Base-by-base conservation (phyloP, 495 filamentous ascomycete species). In the Pyronema omphalodes region DNA sequence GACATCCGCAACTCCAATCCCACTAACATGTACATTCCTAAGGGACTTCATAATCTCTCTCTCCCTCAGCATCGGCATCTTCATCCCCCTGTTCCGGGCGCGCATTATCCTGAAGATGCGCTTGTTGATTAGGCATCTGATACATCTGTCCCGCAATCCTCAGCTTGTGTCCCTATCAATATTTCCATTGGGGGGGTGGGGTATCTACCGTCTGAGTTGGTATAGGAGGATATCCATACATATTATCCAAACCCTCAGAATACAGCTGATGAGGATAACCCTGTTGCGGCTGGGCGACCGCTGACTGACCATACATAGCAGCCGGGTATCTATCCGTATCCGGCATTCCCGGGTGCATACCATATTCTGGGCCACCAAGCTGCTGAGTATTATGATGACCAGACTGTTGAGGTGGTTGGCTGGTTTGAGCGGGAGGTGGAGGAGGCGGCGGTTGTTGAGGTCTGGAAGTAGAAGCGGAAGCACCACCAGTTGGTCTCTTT, bases 151-250 rank as follows among this genome's bases (percentile, higher is more conserved):
- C 36, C 33, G 70, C 76, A 57, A 74, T 23, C 11, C 29, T 52
- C 41, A 52, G 50, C 50, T 8, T 36, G 11, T 37, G 48, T 34
- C 11, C 12, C 9, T 34, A 29, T 29, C 23, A 29, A 29, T 29
- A 29, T 5, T 2, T 1, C 23, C 23, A 29, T 34, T 36, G 19
- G n/a, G 35, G 62, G 47, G 57, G 50, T 63, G 62, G 47, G 57
- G 50, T 63, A 52, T 59, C 15, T 63, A 89, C 86, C 76, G 88
- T 86, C 69, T 93, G 87, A 56, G 82, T 75, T 57, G 83, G 83
- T 73, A 94, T 82, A 57, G 78, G 73, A 37, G 81, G 75, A 67
- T 86, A 91, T 35, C 76, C 76, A 70, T 95, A 95, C 75, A 95
- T 93, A 51, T 73, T 75, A 58, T 88, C 84, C 64, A 89, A 77